Evolutionary conservation across 1,139 yeast genomes (phyloP).

Genomic region (Suhomyces bokatorum): DNA sequence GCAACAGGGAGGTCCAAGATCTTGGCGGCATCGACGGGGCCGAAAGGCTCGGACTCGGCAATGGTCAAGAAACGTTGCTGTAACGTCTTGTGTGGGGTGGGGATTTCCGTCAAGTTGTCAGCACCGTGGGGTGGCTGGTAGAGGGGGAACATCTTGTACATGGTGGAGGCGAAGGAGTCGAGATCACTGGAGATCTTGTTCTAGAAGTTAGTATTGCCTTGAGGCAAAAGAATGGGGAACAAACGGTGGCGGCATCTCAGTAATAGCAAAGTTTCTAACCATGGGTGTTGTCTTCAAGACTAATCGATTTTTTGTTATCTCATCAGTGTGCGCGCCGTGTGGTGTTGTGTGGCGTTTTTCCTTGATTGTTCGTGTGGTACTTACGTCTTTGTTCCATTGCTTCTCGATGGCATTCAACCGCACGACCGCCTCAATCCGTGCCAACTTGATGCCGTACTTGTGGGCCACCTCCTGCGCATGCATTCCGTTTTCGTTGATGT

Average conservation of each 20-base stretch:
- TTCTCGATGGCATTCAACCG: conserved; percentile 66
- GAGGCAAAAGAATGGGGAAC: no score
- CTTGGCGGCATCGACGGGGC: conserved; percentile 94
- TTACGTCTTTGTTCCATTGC: conserved; percentile 59
- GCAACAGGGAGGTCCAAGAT: conserved; percentile 86
- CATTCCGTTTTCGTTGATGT: conserved; percentile 50
- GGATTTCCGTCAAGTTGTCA: conserved; percentile 89
- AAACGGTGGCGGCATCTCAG: conserved; percentile 19
- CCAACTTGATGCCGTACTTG: conserved; percentile 75
- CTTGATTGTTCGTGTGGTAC: no score
- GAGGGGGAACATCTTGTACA: conserved; percentile 83
- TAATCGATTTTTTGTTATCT: conserved; percentile 59
- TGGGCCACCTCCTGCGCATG: conserved; percentile 77
- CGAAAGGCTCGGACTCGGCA: conserved; percentile 96
- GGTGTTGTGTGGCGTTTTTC: no score
- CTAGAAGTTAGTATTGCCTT: conserved; percentile 49
- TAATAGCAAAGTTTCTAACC: conserved; percentile 48
- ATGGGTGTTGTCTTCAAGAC: conserved; percentile 71
- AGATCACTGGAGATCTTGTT: conserved; percentile 52
- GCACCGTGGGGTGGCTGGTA: conserved; percentile 48
- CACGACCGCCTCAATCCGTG: conserved; percentile 83
- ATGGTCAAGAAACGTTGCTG: conserved; percentile 83
- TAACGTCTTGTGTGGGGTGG: conserved; percentile 81
- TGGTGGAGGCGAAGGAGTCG: conserved; percentile 52
- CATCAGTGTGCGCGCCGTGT: conserved; percentile 37